These are phyloP conservation scores for Lactarius psammicola DNA, from an alignment of 768 basidiomycete genomes.

Conservation along the genomic window DNA sequence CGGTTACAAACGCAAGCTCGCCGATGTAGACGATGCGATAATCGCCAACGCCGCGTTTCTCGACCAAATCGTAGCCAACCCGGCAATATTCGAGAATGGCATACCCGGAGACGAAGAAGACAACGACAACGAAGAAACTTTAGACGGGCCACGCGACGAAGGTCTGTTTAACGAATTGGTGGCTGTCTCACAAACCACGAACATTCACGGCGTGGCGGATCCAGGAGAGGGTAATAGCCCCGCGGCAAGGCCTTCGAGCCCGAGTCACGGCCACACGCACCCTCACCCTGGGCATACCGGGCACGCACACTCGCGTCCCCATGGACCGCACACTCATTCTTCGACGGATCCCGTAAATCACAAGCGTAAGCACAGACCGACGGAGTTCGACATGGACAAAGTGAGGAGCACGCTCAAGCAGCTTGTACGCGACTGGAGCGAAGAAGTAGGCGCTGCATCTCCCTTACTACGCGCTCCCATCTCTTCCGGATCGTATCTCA, in stretches of 20 bases:
- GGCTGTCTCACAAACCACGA: background rate
- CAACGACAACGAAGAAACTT: slow-evolving; percentile 33
- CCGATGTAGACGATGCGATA: slow-evolving; percentile 79
- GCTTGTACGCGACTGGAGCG: slow-evolving; percentile 91
- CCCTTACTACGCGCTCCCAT: background rate
- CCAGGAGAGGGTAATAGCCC: slow-evolving; percentile 5
- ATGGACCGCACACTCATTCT: slow-evolving; percentile 31
- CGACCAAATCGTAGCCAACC: slow-evolving; percentile 67
- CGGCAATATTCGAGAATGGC: slow-evolving; percentile 75
- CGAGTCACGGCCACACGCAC: slow-evolving; percentile 26
- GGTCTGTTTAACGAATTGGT: slow-evolving; percentile 9
- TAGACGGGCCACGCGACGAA: slow-evolving; percentile 20
- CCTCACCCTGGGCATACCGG: slow-evolving; percentile 34
- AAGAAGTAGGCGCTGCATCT: slow-evolving; percentile 50
- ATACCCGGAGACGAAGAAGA: slow-evolving; percentile 32
- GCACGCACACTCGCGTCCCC: slow-evolving; percentile 39
- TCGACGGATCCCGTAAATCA: slow-evolving; percentile 24
- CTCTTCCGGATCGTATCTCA: background rate
- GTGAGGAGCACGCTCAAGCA: slow-evolving; percentile 89
- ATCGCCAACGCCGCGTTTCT: slow-evolving; percentile 77
- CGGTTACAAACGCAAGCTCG: slow-evolving; percentile 77
- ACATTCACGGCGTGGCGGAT: background rate
- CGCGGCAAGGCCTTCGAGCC: background rate
- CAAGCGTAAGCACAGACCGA: slow-evolving; percentile 44
- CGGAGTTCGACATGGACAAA: slow-evolving; percentile 85